Percentiles rank a stretch among this genome's conserved stretches.
Evolutionary conservation across 73 alveolate genomes (phyloP).

Genomic region (Paramecium sexaurelia): DNA sequence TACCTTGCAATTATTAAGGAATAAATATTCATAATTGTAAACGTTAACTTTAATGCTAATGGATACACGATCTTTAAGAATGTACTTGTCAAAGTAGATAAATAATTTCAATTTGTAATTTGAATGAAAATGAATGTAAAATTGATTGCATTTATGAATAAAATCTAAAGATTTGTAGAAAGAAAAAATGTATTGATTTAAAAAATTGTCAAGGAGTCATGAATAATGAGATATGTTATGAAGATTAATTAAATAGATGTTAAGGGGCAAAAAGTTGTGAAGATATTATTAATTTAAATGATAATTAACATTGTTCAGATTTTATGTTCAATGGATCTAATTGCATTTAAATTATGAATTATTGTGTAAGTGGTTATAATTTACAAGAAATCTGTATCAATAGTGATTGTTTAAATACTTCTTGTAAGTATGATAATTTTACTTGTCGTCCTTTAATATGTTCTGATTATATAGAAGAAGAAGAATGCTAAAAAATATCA

Average conservation of each 20-base stretch:
- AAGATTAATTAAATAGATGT: not conserved
- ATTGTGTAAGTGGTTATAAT: constrained; percentile 16
- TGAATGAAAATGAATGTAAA: not conserved
- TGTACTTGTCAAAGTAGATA: not conserved
- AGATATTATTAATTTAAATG: not conserved
- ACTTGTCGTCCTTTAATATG: not conserved
- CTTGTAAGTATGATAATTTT: not conserved
- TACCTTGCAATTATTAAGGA: not conserved
- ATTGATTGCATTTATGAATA: not conserved
- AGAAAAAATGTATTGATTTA: constrained; percentile 8
- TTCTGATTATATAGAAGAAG: not conserved
- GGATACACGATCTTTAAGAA: not conserved
- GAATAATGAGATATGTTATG: not conserved
- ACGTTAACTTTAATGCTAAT: not conserved
- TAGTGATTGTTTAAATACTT: constrained; percentile 10
- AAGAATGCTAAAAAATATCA: not conserved
- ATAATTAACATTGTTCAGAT: not conserved
- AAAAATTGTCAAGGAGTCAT: not conserved
- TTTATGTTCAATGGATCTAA: not conserved
- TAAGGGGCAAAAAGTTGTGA: constrained; percentile 30
- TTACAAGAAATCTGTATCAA: not conserved
- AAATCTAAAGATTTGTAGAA: not conserved
- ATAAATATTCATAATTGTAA: not conserved
- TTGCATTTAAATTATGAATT: not conserved
- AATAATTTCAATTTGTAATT: not conserved